Percentiles rank a stretch among this genome's conserved stretches.
Conservation (phyloP, 192 early-diverging fungal genomes). For the Linnemannia hyalina region DNA sequence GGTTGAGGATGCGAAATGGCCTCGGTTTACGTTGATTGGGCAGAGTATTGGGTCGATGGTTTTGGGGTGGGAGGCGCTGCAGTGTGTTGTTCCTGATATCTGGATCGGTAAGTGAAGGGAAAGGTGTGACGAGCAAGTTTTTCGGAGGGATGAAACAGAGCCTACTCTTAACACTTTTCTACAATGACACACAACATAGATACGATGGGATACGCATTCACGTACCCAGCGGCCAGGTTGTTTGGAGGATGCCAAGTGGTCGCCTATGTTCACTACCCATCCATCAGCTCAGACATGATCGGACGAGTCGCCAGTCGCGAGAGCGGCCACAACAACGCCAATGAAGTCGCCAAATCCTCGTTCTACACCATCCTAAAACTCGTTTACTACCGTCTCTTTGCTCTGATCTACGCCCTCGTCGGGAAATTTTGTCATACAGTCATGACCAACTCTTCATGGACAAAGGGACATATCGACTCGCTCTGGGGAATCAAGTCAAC, state of each 20-base stretch:
- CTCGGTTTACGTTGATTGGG: constrained; percentile 83
- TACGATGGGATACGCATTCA: constrained; percentile 96
- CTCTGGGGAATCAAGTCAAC: constrained; percentile 81
- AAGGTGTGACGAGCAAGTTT: not conserved
- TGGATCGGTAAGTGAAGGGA: constrained; percentile 73
- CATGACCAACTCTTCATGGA: constrained; percentile 99
- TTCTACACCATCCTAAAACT: constrained; percentile 74
- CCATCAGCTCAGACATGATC: constrained; percentile 77
- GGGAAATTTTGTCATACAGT: constrained; percentile 86
- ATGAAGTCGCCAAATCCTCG: constrained; percentile 64
- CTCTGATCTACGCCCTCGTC: constrained; percentile 78
- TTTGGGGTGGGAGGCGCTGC: constrained; percentile 82
- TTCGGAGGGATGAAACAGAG: not conserved
- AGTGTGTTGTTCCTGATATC: constrained; percentile 77
- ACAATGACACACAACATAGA: constrained; percentile 62
- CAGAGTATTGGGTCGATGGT: constrained; percentile 89
- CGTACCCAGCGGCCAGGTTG: constrained; percentile 82
- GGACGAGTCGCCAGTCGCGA: constrained; percentile 48
- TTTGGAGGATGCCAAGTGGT: constrained; percentile 73
- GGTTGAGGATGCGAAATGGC: constrained; percentile 80
- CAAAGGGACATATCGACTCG: constrained; percentile 88
- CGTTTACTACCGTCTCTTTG: constrained; percentile 88
- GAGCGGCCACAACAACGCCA: constrained; percentile 73
- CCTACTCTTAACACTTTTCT: not conserved
- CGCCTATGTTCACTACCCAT: constrained; percentile 97